Conservation (phyloP, 352 stramenopile species). For the Globisporangium apiculatum region DNA sequence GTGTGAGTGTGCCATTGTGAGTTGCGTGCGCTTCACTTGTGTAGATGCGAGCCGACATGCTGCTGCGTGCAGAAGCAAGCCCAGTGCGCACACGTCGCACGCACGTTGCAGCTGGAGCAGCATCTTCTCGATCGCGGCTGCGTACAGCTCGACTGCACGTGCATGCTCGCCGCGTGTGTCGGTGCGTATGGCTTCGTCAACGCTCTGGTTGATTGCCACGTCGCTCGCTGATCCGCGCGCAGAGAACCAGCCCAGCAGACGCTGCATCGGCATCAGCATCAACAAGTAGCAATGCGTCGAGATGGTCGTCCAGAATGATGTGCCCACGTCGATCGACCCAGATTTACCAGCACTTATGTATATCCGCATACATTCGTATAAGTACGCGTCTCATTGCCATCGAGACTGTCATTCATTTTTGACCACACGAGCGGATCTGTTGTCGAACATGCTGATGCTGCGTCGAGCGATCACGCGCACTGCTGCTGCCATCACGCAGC, state of each 20-base stretch:
- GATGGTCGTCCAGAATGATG: background rate
- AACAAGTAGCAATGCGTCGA: background rate
- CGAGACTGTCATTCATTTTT: background rate
- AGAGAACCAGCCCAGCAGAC: constrained; percentile 10
- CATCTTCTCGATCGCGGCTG: constrained; percentile 67
- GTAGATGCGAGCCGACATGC: background rate
- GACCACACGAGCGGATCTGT: constrained; percentile 1
- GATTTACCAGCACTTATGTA: background rate
- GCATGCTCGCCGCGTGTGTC: constrained; percentile 39
- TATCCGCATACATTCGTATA: background rate
- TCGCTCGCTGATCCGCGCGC: constrained; percentile 20
- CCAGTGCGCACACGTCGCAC: background rate
- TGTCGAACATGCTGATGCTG: constrained; percentile 18
- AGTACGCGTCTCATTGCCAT: no score
- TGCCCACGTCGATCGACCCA: no score
- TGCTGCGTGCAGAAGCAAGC: constrained; percentile 6
- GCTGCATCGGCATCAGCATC: constrained; percentile 2
- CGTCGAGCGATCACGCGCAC: constrained; percentile 29
- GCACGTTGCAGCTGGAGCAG: constrained; percentile 52
- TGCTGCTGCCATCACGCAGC: constrained; percentile 6
- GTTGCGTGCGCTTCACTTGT: no score
- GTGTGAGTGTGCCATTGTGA: no score
- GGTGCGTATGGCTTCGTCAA: constrained; percentile 47
- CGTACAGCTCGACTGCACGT: constrained; percentile 64
- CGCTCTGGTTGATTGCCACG: constrained; percentile 36